Evolutionary conservation across 2,329 filamentous ascomycete genomes (phyloP), one percentile per base, ranked within the genome.

Genomic region (Lomentospora prolificans): DNA sequence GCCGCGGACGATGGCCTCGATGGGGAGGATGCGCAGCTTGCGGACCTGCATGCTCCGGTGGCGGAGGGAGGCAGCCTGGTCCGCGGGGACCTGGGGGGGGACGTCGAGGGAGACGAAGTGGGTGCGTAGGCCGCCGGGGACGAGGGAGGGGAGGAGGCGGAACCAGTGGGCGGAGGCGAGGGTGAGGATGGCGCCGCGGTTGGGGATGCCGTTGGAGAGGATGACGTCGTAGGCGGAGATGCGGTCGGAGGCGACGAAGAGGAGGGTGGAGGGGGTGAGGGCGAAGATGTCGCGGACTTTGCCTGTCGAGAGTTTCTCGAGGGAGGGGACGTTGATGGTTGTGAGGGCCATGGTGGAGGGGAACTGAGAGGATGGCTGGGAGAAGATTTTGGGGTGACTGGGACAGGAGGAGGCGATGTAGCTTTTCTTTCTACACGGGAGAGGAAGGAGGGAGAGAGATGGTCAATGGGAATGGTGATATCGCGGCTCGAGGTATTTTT

Each of bases 181-280:
- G 46, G 56, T 57, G 52, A 81, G 70, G 53, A 81, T 70, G 57
- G 69, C 67, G 61, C 80, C 80, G 72, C 82, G 82, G 65, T 72
- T 65, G 50, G 75, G 73, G 53, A 80, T 74, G 60, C 75, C 75
- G 64, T 94, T 96, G 64, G 81, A 74, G 78, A 95, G 84, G 63
- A 95, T 83, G 63, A 95, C 90, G 78, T 97, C 92, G 76, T 92
- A 97, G 56, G 94, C 94, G 24, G 90, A 96, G 69, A 96, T 94
- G 62, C 94, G 86, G 73, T 96, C 91, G 12, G 89, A 87, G 24
- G 89, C 86, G 56, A 91, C 84, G 67, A 96, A 92, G 57, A 95
- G 84, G 3, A 95, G 80, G 2, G 82, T 86, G 41, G 59, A 52
- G 46, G 63, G 57, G 57, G 82, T 74, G 55, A 95, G 74, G 59